Conservation (phyloP, 202 grass and related monocot genomes). For the Dendrocalamus latiflorus region DNA sequence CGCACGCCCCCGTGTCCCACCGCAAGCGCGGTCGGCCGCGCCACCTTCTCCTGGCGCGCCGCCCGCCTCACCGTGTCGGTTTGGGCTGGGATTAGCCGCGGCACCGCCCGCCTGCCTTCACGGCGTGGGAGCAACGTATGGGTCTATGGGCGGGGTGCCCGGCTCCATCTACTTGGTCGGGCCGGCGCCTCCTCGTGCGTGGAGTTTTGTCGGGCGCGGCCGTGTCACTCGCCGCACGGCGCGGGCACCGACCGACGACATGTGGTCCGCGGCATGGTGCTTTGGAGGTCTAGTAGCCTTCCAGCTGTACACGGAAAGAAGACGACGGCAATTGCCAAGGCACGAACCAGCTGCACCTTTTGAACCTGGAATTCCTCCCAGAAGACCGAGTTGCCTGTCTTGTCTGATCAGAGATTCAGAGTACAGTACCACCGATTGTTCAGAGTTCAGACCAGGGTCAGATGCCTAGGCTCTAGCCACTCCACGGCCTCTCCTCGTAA, state of each 20-base stretch:
- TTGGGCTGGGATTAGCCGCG: not conserved
- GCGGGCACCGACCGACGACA: too few species aligned
- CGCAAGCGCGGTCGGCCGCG: too few species aligned
- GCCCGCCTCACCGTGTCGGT: too few species aligned
- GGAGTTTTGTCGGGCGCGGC: too few species aligned
- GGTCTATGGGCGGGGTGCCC: too few species aligned
- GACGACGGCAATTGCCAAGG: not conserved
- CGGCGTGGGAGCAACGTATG: too few species aligned
- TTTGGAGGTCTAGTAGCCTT: not conserved
- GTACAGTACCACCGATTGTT: not conserved
- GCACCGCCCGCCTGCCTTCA: too few species aligned
- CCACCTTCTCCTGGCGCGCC: too few species aligned
- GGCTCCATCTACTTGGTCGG: too few species aligned
- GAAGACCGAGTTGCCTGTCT: constrained; percentile 7
- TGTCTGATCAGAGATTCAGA: not conserved
- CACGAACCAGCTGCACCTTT: not conserved
- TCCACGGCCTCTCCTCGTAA: not conserved
- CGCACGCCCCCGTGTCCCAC: constrained; percentile 22
- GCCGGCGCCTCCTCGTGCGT: too few species aligned
- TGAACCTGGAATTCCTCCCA: not conserved
- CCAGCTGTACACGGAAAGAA: not conserved
- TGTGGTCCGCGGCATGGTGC: too few species aligned
- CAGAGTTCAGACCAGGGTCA: not conserved
- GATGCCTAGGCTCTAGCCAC: not conserved
- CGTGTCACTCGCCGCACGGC: too few species aligned